phyloP scores from a whole-genome alignment of 805 yeast genomes.

The Wickerhamiella lipophila region DNA sequence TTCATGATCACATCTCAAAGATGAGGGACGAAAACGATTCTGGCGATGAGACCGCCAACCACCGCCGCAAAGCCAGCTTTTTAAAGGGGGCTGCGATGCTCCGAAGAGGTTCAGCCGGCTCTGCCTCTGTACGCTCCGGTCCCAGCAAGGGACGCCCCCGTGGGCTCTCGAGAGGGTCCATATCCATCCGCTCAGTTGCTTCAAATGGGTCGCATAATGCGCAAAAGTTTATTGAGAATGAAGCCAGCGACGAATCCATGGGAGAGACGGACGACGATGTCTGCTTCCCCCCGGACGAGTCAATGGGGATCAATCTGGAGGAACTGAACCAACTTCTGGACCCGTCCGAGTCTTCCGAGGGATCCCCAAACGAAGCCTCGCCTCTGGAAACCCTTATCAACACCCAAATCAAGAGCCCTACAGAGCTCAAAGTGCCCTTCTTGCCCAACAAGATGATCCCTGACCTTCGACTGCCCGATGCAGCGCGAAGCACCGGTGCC shows the following conservation, averaged over 20 bases:
- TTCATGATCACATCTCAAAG: background rate
- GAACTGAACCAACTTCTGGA: slow-evolving; percentile 43
- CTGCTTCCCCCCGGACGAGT: slow-evolving; percentile 56
- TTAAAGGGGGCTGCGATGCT: background rate
- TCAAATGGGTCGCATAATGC: slow-evolving; percentile 1
- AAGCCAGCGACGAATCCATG: slow-evolving; percentile 19
- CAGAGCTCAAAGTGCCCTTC: slow-evolving; percentile 13
- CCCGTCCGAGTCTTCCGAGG: slow-evolving; percentile 39
- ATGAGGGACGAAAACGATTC: slow-evolving; percentile 4
- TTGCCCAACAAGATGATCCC: slow-evolving; percentile 8
- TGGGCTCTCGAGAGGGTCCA: background rate
- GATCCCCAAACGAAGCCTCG: slow-evolving; percentile 36
- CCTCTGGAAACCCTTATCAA: background rate
- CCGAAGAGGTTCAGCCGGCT: background rate
- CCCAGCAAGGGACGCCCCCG: background rate
- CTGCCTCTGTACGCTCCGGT: background rate
- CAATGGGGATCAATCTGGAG: slow-evolving; percentile 56
- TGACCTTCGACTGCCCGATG: slow-evolving; percentile 9
- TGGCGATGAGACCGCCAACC: background rate
- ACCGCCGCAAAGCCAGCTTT: slow-evolving; percentile 2
- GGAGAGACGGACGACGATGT: slow-evolving; percentile 96
- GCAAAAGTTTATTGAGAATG: slow-evolving; percentile 5
- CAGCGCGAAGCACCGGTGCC: background rate
- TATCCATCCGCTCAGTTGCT: background rate
- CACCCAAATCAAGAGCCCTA: slow-evolving; percentile 12